These are phyloP conservation scores for Leishmania gerbilli DNA, from an alignment of 208 protist species.

Conservation along the genomic window DNA sequence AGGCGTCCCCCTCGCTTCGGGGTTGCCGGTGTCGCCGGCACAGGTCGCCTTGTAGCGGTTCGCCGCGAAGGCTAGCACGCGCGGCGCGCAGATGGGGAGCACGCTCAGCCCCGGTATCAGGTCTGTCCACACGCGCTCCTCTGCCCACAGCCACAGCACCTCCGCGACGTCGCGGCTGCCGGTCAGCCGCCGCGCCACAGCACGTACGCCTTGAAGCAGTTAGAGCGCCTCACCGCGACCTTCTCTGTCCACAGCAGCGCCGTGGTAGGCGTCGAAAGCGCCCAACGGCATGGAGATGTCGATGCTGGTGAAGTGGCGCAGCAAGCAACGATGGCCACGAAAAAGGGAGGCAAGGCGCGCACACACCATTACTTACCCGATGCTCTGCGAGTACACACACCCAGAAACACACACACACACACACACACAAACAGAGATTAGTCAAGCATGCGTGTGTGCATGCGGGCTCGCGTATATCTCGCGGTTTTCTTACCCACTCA, in stretches of 20 bases:
- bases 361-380: not conserved
- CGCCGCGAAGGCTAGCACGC: not conserved
- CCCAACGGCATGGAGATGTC: not conserved
- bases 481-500: not conserved
- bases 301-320: not conserved
- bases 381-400: not conserved
- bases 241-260: constrained; percentile 1
- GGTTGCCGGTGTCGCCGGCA: too few relatives aligned
- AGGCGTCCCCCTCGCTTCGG: not conserved
- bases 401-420: too few relatives aligned
- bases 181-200: not conserved
- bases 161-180: not conserved
- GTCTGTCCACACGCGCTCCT: not conserved
- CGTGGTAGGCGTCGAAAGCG: not conserved
- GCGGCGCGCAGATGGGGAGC: not conserved
- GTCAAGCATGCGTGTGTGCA: not conserved
- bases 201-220: not conserved
- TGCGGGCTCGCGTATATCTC: not conserved
- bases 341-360: not conserved
- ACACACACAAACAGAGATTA: not conserved
- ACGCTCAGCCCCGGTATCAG: not conserved
- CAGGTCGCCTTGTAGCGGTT: too few relatives aligned
- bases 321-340: not conserved
- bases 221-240: not conserved
- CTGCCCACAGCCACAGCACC: not conserved